Evolutionary conservation across 257 asterid genomes (phyloP), one percentile per base, ranked within the genome.

Genomic region (Solanum rostratum): DNA sequence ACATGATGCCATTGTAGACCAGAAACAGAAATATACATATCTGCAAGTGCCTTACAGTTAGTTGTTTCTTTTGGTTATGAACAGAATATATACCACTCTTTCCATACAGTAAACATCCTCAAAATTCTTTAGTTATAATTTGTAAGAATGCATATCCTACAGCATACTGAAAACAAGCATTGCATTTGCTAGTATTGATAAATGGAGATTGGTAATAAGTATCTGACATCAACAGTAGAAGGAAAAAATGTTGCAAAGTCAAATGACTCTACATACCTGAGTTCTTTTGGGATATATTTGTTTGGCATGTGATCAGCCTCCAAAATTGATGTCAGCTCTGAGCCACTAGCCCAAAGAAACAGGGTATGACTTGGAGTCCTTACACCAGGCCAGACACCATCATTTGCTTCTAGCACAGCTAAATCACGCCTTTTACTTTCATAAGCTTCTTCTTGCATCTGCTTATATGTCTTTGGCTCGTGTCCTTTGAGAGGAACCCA

Each of bases 301-400:
- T 95, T 97, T 86, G 99, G 99, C 98, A 97, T 94, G 91, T 92
- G 98, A 89, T 97, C 99, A 85, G 93, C 97, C 87, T 94, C 98
- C 80, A 97, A 88, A 88, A 97, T 68, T 1, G 99, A 66, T 22
- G 99, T 97, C 83, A 97, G 90, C 90, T 97, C 99, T 55, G 98
- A 91, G 70, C 99, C 99, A 89, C 98, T 85, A 33, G 99, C 99
- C 99, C 99, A 97, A 84, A 95, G 98, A 88, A 95, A 97, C 78
- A 95, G 88, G 54, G 97, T 97, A 86, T 95, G 99, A 82, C 98
- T 91, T n/a, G 99, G 99, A 57, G 79, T 97, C 88, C 96, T 89
- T 55, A 92, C 90, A 71, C 98, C 99, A 12, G 98, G 98, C 98
- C 98, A 97, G 84, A 93, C 87, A 50, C 99, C 99, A 37, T 92